Conservation (phyloP, 2,329 filamentous ascomycete genomes). For the Fusarium armeniacum region DNA sequence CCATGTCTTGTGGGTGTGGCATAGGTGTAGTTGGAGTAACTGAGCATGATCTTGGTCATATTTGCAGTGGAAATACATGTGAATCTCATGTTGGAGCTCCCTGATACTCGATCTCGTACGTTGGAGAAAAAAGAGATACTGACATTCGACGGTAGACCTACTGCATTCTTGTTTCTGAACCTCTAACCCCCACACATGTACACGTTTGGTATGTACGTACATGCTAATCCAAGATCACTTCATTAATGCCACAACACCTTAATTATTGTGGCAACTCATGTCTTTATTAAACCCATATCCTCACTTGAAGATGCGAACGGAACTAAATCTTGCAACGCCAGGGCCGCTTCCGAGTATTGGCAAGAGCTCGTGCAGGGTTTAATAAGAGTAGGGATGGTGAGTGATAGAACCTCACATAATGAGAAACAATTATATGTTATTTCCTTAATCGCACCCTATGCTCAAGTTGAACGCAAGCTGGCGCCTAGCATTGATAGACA, state of each 20-base stretch:
- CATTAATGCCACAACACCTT: not conserved
- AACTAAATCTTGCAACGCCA: not conserved
- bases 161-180: no score
- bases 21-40: constrained; percentile 1
- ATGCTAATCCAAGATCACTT: not conserved
- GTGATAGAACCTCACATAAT: not conserved
- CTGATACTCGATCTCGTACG: not conserved
- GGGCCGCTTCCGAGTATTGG: not conserved
- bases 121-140: not conserved
- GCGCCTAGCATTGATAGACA: constrained; percentile 5
- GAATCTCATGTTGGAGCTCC: not conserved
- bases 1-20: constrained; percentile 51
- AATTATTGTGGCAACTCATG: not conserved
- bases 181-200: no score
- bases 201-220: not conserved
- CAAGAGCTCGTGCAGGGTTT: not conserved
- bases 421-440: not conserved
- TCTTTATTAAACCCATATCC: not conserved
- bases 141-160: not conserved
- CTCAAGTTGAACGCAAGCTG: not conserved
- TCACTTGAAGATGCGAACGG: not conserved
- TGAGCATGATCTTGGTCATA: not conserved
- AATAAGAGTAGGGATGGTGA: not conserved
- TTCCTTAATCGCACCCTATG: not conserved
- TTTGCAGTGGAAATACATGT: not conserved